These are phyloP conservation scores for Avena atlantica DNA, from an alignment of 176 grass and related monocot species.

Conservation along the genomic window DNA sequence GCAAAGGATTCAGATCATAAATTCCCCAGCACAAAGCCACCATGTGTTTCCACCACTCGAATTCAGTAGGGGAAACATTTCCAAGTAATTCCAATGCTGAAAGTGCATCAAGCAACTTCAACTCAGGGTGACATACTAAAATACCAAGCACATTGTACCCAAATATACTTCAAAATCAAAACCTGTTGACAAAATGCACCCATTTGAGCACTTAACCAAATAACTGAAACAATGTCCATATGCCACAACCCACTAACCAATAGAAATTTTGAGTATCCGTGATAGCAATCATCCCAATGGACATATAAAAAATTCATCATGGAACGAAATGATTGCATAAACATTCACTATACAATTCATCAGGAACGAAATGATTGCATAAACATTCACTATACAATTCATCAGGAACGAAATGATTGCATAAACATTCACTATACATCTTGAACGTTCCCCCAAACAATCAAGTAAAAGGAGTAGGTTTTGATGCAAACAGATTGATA, in stretches of 20 bases:
- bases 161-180: constrained; percentile 17
- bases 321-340: background rate
- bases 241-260: background rate
- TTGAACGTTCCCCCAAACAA: background rate
- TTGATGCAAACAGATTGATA: background rate
- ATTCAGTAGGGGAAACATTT: constrained; percentile 10
- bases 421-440: background rate
- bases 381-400: background rate
- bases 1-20: background rate
- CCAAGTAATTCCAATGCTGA: background rate
- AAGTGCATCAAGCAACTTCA: background rate
- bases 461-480: background rate
- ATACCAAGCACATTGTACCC: background rate
- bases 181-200: background rate
- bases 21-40: background rate
- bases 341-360: background rate
- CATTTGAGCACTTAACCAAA: background rate
- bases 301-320: background rate
- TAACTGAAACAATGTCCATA: background rate
- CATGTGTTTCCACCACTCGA: background rate
- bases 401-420: background rate
- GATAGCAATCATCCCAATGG: background rate
- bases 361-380: background rate
- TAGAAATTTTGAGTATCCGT: background rate
- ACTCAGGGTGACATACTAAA: background rate